These are phyloP conservation scores for Lichenothelia convexa DNA, from an alignment of 495 filamentous ascomycete species.

Conservation along the genomic window DNA sequence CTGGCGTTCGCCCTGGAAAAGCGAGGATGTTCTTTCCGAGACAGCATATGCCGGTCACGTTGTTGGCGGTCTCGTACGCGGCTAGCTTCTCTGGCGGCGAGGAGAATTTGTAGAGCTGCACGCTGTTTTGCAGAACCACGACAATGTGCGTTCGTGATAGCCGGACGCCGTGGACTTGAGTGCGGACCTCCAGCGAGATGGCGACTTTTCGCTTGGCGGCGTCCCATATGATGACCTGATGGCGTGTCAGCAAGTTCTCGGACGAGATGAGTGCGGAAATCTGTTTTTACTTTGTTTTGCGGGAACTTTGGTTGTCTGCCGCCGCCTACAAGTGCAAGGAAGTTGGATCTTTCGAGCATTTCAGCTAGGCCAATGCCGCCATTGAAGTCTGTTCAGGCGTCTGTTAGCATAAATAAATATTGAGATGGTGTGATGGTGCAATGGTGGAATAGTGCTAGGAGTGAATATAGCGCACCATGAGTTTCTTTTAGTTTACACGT, in stretches of 20 bases:
- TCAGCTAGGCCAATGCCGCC: slow-evolving; percentile 58
- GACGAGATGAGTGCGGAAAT: too few relatives aligned
- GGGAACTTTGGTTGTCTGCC: slow-evolving; percentile 74
- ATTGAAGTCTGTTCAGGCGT: neutral
- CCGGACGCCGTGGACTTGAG: slow-evolving; percentile 58
- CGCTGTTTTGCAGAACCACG: slow-evolving; percentile 62
- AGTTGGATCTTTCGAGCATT: slow-evolving; percentile 80
- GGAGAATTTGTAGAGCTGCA: slow-evolving; percentile 67
- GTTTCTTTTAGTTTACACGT: too few relatives aligned
- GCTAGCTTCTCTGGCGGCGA: slow-evolving; percentile 53
- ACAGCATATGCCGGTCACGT: slow-evolving; percentile 64
- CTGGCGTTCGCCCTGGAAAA: slow-evolving; percentile 68
- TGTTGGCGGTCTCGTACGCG: slow-evolving; percentile 73
- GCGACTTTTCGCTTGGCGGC: slow-evolving; percentile 61
- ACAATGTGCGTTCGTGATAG: slow-evolving; percentile 63
- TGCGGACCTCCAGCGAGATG: slow-evolving; percentile 54
- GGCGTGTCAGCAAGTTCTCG: too few relatives aligned
- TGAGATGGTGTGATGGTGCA: neutral
- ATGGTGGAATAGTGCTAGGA: neutral
- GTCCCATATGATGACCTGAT: slow-evolving; percentile 89
- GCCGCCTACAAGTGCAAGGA: slow-evolving; percentile 76
- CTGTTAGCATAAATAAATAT: too few relatives aligned
- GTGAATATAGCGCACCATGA: slow-evolving; percentile 3
- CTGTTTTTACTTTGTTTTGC: slow-evolving; percentile 75
- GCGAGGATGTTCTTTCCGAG: slow-evolving; percentile 52